phyloP scores from a whole-genome alignment of 768 basidiomycete genomes.

The Suillus americanus region DNA sequence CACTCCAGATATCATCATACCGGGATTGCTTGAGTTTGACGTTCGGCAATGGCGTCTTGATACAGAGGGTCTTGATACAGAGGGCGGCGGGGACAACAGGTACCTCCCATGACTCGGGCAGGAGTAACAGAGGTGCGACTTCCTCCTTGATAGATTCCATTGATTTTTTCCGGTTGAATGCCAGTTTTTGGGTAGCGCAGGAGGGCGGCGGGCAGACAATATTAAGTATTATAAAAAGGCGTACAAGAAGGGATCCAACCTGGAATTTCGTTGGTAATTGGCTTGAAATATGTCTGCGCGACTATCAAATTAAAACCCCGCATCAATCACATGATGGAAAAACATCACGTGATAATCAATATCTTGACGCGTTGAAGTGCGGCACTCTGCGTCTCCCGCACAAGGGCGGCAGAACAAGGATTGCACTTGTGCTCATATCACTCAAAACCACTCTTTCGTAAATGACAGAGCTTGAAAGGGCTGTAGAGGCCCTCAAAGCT shows the following conservation, averaged over 20 bases:
- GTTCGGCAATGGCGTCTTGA: neutral
- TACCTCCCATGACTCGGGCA: constrained; percentile 8
- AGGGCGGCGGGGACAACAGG: neutral
- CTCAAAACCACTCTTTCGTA: neutral
- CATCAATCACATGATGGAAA: constrained; percentile 30
- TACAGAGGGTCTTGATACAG: neutral
- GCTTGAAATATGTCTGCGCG: constrained; percentile 16
- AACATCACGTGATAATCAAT: constrained; percentile 24
- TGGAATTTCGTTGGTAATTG: constrained; percentile 1
- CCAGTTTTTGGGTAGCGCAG: constrained; percentile 15
- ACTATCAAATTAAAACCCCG: constrained; percentile 24
- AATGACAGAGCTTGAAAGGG: constrained; percentile 25
- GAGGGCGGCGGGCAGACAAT: neutral
- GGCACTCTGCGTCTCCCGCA: neutral
- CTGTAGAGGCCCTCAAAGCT: constrained; percentile 32
- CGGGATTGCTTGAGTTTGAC: constrained; percentile 29
- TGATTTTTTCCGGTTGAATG: neutral
- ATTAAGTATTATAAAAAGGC: neutral
- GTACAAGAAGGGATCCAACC: constrained; percentile 8
- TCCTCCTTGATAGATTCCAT: constrained; percentile 24
- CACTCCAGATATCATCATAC: constrained; percentile 35
- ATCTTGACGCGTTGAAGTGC: neutral
- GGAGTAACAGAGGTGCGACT: constrained; percentile 14
- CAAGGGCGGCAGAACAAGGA: neutral
- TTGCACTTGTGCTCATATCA: neutral